Percentiles rank a stretch among this genome's conserved stretches.
phyloP scores from a whole-genome alignment of 371 early-diverging fungal genomes.

The Phascolomyces articulosus region DNA sequence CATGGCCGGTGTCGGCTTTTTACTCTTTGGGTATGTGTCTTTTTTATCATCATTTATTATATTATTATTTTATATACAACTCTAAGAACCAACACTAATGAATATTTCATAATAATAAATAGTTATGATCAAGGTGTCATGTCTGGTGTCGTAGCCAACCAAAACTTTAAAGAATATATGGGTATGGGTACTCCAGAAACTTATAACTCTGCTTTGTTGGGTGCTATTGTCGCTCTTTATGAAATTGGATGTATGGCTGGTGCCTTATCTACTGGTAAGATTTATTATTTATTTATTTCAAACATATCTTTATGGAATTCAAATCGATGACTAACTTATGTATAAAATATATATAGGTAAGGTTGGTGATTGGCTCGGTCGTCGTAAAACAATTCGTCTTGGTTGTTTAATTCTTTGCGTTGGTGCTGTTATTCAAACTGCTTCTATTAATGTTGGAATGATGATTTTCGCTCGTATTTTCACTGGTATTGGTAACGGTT shows the following conservation, averaged over 20 bases:
- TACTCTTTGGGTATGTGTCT: conserved; percentile 51
- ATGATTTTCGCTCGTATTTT: conserved; percentile 51
- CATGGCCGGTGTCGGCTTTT: conserved; percentile 53
- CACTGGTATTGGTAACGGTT: conserved; percentile 53
- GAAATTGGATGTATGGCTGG: conserved; percentile 40
- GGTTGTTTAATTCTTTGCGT: conserved; percentile 36
- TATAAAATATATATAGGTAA: not conserved
- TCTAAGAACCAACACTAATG: too few species aligned
- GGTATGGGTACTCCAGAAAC: conserved; percentile 18
- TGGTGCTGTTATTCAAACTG: conserved; percentile 39
- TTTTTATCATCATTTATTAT: not conserved
- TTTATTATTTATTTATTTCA: not conserved
- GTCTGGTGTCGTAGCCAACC: conserved; percentile 48
- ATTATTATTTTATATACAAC: not conserved
- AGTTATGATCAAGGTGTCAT: conserved; percentile 35
- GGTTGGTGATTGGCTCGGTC: conserved; percentile 38
- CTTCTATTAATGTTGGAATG: conserved; percentile 33
- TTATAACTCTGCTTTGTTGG: conserved; percentile 30
- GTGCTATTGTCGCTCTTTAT: conserved; percentile 34
- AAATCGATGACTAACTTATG: too few species aligned
- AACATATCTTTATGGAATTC: not conserved
- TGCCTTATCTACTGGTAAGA: conserved; percentile 28
- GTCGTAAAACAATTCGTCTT: conserved; percentile 36
- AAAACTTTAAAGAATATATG: conserved; percentile 36
- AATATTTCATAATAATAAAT: too few species aligned